These are phyloP conservation scores for Beauveria brongniartii DNA, from an alignment of 2,329 filamentous ascomycete species.

Conservation along the genomic window DNA sequence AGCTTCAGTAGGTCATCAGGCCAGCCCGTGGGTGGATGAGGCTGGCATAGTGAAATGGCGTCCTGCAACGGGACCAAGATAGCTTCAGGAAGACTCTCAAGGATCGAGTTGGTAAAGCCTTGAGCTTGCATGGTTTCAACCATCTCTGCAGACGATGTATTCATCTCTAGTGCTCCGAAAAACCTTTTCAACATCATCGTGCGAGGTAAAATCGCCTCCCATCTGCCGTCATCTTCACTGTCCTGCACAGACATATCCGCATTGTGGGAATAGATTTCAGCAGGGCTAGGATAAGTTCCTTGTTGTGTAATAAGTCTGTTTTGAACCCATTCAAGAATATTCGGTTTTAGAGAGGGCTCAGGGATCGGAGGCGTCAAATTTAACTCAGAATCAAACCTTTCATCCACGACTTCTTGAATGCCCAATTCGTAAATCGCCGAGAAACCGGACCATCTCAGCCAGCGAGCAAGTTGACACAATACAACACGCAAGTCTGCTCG, in stretches of 20 bases:
- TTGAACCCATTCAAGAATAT: conserved; percentile 48
- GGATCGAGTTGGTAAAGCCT: conserved; percentile 55
- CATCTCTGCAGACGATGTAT: conserved; percentile 49
- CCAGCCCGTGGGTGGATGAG: conserved; percentile 74
- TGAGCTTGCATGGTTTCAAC: conserved; percentile 63
- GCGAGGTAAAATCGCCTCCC: conserved; percentile 49
- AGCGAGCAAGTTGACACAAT: conserved; percentile 70
- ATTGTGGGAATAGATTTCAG: conserved; percentile 36
- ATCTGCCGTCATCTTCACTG: conserved; percentile 29
- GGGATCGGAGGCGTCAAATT: conserved; percentile 25
- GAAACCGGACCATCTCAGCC: conserved; percentile 64
- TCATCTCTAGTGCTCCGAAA: conserved; percentile 48
- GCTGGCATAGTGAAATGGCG: conserved; percentile 74
- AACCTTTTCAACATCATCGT: conserved; percentile 64
- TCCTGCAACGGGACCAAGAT: conserved; percentile 76
- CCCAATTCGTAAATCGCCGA: conserved; percentile 42
- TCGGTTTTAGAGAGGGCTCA: conserved; percentile 27
- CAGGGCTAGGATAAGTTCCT: conserved; percentile 33
- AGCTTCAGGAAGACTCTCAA: conserved; percentile 80
- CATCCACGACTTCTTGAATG: conserved; percentile 39
- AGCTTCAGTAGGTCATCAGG: conserved; percentile 60
- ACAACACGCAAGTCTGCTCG: conserved; percentile 57
- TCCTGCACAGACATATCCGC: conserved; percentile 28
- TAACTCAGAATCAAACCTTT: conserved; percentile 28
- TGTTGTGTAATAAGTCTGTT: conserved; percentile 32